Evolutionary conservation across 805 yeast genomes (phyloP).

Genomic region (Candida easanensis): DNA sequence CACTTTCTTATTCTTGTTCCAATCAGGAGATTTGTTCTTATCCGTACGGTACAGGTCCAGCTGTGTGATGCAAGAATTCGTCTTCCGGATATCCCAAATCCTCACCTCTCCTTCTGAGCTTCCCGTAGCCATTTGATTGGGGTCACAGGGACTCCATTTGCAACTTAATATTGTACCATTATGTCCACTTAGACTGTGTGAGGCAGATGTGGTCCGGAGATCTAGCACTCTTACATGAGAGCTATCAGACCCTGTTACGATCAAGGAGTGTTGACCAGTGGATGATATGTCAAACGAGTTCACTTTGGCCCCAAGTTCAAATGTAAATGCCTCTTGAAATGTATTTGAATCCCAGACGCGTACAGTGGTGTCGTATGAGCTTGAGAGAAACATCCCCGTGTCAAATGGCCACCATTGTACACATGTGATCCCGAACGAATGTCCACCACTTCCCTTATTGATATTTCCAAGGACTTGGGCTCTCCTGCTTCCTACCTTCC

Average conservation of each 20-base stretch:
- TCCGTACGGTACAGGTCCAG: constrained; percentile 55
- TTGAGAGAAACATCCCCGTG: constrained; percentile 78
- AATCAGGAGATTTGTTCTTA: constrained; percentile 18
- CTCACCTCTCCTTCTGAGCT: constrained; percentile 78
- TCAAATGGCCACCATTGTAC: constrained; percentile 89
- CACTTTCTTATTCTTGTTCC: constrained; percentile 21
- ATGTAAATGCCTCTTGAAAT: constrained; percentile 63
- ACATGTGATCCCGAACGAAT: constrained; percentile 69
- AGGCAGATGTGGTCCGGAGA: constrained; percentile 65
- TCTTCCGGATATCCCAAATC: constrained; percentile 82
- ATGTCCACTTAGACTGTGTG: constrained; percentile 64
- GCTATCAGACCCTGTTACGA: constrained; percentile 72
- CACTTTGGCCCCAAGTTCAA: constrained; percentile 59
- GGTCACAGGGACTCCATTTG: constrained; percentile 71
- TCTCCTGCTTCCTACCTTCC: constrained; percentile 45
- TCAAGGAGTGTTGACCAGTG: constrained; percentile 44
- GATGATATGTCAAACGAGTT: constrained; percentile 64
- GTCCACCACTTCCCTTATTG: constrained; percentile 40
- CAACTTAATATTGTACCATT: constrained; percentile 55
- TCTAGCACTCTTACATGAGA: constrained; percentile 70
- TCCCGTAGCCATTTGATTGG: constrained; percentile 69
- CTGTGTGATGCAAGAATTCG: constrained; percentile 58
- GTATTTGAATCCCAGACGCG: constrained; percentile 79
- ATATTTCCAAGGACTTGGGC: constrained; percentile 15
- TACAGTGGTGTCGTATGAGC: constrained; percentile 75